Evolutionary conservation across 306 rosid species (phyloP).

Genomic region (Canavalia ensiformis): DNA sequence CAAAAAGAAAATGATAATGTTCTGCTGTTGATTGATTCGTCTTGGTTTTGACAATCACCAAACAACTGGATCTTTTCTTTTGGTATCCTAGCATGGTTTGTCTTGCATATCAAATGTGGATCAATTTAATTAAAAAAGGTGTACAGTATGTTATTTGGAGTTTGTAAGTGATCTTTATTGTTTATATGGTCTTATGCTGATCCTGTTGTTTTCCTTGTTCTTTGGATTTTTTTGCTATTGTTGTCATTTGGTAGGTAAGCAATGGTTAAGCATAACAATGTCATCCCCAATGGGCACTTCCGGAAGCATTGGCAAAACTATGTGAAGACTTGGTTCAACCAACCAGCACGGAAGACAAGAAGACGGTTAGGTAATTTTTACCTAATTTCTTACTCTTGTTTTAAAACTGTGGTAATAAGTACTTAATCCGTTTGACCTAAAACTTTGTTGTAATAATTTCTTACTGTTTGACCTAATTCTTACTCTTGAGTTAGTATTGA

Average conservation of each 20-base stretch:
- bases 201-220: neutral
- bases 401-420: no score
- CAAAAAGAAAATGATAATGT: neutral
- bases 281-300: slow-evolving; percentile 69
- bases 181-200: slow-evolving; percentile 6
- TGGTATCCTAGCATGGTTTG: neutral
- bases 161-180: neutral
- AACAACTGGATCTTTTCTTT: neutral
- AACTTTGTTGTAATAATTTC: neutral
- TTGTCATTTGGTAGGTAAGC: slow-evolving; percentile 47
- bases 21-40: neutral
- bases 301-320: slow-evolving; percentile 73
- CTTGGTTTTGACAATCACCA: neutral
- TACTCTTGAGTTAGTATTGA: no score
- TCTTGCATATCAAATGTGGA: neutral
- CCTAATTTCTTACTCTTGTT: neutral
- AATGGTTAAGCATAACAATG: slow-evolving; percentile 76
- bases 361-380: slow-evolving; percentile 60
- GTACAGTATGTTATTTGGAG: neutral
- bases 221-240: neutral
- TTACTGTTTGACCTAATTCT: neutral
- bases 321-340: slow-evolving; percentile 73
- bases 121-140: no score
- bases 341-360: slow-evolving; percentile 69
- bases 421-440: no score